A percentile compares a stretch with the other conserved stretches of the same genome.
phyloP scores from a whole-genome alignment of 352 stramenopile genomes.

The Stramenopiles sp. region DNA sequence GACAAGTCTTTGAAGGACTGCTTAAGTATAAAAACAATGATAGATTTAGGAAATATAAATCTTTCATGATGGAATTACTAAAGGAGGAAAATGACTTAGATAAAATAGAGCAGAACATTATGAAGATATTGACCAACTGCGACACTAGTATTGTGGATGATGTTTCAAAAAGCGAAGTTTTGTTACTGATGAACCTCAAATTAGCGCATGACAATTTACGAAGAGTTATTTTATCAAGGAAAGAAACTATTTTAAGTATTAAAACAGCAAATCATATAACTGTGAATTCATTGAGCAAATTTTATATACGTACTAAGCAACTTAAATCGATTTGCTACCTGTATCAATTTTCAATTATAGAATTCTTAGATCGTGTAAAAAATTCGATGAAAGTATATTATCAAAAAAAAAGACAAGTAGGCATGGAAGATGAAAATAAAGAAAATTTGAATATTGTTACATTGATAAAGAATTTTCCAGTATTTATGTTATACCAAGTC shows the following conservation, averaged over 20 bases:
- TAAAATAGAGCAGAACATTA: background rate
- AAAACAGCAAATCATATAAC: background rate
- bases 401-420: background rate
- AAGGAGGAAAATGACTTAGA: background rate
- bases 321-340: background rate
- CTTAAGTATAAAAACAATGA: background rate
- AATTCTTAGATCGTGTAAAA: background rate
- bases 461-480: background rate
- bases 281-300: background rate
- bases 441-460: background rate
- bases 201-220: background rate
- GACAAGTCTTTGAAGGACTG: background rate
- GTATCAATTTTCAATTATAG: background rate
- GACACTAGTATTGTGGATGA: background rate
- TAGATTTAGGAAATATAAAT: background rate
- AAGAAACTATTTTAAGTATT: background rate
- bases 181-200: background rate
- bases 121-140: background rate
- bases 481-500: background rate
- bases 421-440: background rate
- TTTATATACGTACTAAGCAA: background rate
- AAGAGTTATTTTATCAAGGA: background rate
- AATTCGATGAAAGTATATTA: background rate
- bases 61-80: background rate
- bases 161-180: background rate